Evolutionary conservation across 1,284 basidiomycete species (phyloP), one percentile per base, ranked within the genome.

Genomic region (Ganoderma boninense): DNA sequence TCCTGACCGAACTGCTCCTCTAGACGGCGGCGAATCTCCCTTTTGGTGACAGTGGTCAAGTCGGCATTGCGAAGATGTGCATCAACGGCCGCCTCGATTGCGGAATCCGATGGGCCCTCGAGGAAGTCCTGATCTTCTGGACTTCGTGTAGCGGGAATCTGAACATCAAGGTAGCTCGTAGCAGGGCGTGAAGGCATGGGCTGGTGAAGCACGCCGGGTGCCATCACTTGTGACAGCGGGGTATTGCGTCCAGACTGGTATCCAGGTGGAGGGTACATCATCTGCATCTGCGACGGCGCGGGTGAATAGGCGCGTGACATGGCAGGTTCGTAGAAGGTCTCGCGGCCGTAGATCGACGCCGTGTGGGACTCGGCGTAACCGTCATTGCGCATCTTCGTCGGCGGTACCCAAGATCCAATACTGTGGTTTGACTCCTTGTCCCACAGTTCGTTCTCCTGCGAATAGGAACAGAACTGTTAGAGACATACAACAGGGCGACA

Each of bases 341-440:
- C 93, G 54, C 92, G 90, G 52, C 94, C 94, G 73, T 96, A 95
- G 40, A 94, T 79, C 0, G 93, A 95, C 1, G 88, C 90, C 8
- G 91, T 90, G 42, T 85, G 89, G 11, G 92, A 93, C 76, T 94
- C 91, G 8, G 90, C 86, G 68, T 94, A 94, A 2, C 88, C 92
- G 20, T 92, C 91, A 76, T 87, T 89, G 76, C 88, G 89, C 77
- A 89, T 82, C 76, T 91, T 91, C 20, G 83, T 83, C 1, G 92
- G 93, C 38, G 93, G 92, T 18, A 91, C 89, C 91, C 92, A 95
- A 0, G 93, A 95, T 26, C 93, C 93, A 67, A 95, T 94, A 70
- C 94, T 95, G 81, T 96, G 95, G 78, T 96, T 96, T 0, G 94
- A 96, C 76, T 97, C 96, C 80, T 96, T 95, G 80, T 98, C 97